phyloP scores from a whole-genome alignment of 768 basidiomycete genomes.

The Clavaria fumosa region DNA sequence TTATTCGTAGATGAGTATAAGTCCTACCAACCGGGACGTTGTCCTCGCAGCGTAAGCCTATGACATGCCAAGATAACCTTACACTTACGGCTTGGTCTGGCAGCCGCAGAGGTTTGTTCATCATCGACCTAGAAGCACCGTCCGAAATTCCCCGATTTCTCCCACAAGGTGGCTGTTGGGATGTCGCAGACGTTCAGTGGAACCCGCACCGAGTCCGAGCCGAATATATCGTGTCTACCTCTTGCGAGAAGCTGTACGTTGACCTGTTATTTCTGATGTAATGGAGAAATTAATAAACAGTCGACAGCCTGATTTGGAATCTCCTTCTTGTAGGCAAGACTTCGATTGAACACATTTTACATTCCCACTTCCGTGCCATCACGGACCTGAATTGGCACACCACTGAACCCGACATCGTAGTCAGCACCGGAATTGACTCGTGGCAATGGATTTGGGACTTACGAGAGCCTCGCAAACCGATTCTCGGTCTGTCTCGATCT shows the following conservation, averaged over 20 bases:
- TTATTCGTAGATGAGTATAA: conserved; percentile 80
- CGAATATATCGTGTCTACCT: conserved; percentile 78
- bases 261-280: not conserved
- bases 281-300: too few species aligned
- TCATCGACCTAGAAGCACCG: conserved; percentile 85
- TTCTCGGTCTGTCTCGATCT: conserved; percentile 35
- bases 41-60: conserved; percentile 83
- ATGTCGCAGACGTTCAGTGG: conserved; percentile 89
- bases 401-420: conserved; percentile 67
- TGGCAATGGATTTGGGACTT: conserved; percentile 96
- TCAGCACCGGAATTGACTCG: conserved; percentile 85
- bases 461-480: conserved; percentile 49
- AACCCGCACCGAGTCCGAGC: conserved; percentile 65
- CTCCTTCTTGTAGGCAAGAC: conserved; percentile 57
- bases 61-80: conserved; percentile 5
- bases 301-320: conserved; percentile 90
- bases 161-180: conserved; percentile 94
- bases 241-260: conserved; percentile 73
- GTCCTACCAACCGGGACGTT: conserved; percentile 75
- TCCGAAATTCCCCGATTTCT: conserved; percentile 82
- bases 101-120: conserved; percentile 80
- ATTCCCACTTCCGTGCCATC: conserved; percentile 86
- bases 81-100: not conserved
- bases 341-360: conserved; percentile 71
- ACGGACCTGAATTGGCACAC: conserved; percentile 99